phyloP scores from a whole-genome alignment of 306 rosid genomes.

The Rubus parviflorus region DNA sequence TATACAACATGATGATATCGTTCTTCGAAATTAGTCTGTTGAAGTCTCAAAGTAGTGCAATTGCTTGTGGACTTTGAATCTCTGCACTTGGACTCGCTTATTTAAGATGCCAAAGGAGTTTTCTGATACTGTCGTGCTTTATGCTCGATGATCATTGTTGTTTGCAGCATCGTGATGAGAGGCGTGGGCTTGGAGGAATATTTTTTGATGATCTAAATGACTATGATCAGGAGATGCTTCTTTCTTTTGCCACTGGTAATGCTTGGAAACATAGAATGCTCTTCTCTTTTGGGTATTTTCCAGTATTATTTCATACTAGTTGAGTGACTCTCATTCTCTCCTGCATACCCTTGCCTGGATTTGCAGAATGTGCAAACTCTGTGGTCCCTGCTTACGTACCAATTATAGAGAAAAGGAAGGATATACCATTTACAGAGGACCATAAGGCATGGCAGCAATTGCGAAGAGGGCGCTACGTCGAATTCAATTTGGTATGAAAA shows the following conservation, averaged over 20 bases:
- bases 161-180: slow-evolving; percentile 86
- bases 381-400: slow-evolving; percentile 93
- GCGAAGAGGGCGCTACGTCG: slow-evolving; percentile 94
- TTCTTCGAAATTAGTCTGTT: not conserved
- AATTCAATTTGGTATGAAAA: slow-evolving; percentile 81
- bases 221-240: slow-evolving; percentile 98
- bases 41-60: not conserved
- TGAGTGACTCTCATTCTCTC: slow-evolving; percentile 11
- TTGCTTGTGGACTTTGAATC: not conserved
- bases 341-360: slow-evolving; percentile 15
- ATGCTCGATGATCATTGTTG: slow-evolving; percentile 23
- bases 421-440: slow-evolving; percentile 65
- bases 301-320: not conserved
- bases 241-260: slow-evolving; percentile 91
- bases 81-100: not conserved
- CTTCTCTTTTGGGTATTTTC: slow-evolving; percentile 14
- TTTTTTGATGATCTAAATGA: slow-evolving; percentile 94
- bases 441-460: slow-evolving; percentile 96
- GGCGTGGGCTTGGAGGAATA: slow-evolving; percentile 98
- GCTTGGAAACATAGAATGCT: slow-evolving; percentile 21
- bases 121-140: not conserved
- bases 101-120: not conserved
- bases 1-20: not conserved
- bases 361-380: slow-evolving; percentile 91
- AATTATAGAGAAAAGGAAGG: slow-evolving; percentile 88